Base-by-base conservation (phyloP, 805 yeast genomes). In the Danielia reshetovae region DNA sequence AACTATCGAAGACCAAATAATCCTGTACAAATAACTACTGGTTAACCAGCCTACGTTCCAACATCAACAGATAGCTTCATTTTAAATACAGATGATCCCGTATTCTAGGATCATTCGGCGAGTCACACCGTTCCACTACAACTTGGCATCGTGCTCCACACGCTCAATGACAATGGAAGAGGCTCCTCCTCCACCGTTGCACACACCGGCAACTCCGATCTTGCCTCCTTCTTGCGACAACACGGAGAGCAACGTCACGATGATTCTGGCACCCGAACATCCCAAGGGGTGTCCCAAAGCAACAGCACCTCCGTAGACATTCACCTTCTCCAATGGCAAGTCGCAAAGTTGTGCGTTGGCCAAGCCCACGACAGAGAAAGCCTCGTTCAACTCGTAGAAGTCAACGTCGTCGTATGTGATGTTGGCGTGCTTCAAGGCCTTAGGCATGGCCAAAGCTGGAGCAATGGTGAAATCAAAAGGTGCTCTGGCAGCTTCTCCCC, bases 111-210 rank as follows among this genome's bases (percentile, higher is more conserved):
- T n/a, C n/a, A n/a, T n/a, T n/a, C n/a, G n/a, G n/a, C n/a, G n/a
- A n/a, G n/a, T 13, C 29, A 17, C 18, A 27, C 32, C n/a, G n/a
- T n/a, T n/a, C 9, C 7, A 19, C 38, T 55, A 66, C 52, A 67
- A 63, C 51, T 65, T 65, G 33, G 56, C 50, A 34, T 60, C 65
- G 30, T 46, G 46, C 26, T 57, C 66, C 28, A 78, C 54, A 52
- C 71, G 78, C 70, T 89, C 96, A 52, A 93, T 76, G 42, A 93
- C 86, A 53, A 93, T 71, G 17, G 97, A 81, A 37, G 95, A 83
- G 32, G 97, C 97, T 60, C 98, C 99, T 60, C 99, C 99, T 55
- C 99, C 99, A 72, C 99, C 98, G 64, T 93, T 93, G 75, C 98
- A 93, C 58, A 93, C 82, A 61, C 87, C 96, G 53, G 96, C 97